phyloP scores from a whole-genome alignment of 2,329 filamentous ascomycete genomes.

The Fonsecaea nubica region DNA sequence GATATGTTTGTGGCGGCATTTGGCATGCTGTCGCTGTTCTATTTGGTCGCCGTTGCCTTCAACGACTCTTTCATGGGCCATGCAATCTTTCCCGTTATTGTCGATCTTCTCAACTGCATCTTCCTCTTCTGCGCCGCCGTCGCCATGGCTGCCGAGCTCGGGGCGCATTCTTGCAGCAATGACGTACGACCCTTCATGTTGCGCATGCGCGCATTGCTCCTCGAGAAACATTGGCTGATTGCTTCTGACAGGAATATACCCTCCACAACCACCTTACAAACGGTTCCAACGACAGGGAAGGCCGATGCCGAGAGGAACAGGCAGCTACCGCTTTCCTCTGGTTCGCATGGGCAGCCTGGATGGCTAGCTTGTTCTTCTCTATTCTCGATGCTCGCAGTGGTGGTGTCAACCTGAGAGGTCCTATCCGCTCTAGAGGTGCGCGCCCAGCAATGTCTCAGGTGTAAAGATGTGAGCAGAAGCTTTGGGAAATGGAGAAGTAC shows the following conservation, averaged over 20 bases:
- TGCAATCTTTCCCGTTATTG: constrained; percentile 51
- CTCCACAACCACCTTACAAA: constrained; percentile 54
- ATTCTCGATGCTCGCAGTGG: constrained; percentile 46
- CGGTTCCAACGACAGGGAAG: constrained; percentile 46
- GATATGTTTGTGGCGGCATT: constrained; percentile 57
- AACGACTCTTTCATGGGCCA: constrained; percentile 50
- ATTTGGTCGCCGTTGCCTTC: constrained; percentile 53
- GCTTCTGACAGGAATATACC: constrained; percentile 47
- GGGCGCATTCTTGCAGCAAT: constrained; percentile 55
- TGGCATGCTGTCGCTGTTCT: constrained; percentile 56
- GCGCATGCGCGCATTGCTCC: background rate
- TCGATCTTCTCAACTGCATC: constrained; percentile 57
- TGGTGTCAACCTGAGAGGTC: constrained; percentile 46
- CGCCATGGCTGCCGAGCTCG: constrained; percentile 56
- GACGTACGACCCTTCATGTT: constrained; percentile 46
- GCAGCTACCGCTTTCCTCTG: constrained; percentile 59
- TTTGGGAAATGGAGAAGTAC: constrained; percentile 20
- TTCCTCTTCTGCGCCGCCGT: constrained; percentile 58
- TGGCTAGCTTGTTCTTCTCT: constrained; percentile 51
- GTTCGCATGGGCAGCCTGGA: constrained; percentile 56
- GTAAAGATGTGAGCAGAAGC: constrained; percentile 41
- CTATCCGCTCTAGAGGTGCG: constrained; percentile 45
- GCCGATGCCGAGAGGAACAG: constrained; percentile 60
- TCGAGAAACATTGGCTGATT: constrained; percentile 19
- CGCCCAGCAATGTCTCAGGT: constrained; percentile 54